Conservation (phyloP, 192 early-diverging fungal species). For the Mortierella antarctica region DNA sequence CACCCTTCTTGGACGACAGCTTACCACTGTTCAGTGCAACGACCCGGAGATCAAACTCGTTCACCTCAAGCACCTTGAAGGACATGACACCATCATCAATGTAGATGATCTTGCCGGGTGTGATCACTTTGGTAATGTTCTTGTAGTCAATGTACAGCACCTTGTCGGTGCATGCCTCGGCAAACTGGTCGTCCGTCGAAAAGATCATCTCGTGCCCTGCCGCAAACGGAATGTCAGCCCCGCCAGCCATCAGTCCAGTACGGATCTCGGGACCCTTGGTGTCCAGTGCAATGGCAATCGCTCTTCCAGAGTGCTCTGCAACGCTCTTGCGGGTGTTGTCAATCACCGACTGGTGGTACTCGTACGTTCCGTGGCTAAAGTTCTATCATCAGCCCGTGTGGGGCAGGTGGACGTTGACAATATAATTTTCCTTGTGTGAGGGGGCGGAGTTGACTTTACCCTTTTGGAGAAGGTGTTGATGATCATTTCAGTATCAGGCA, state of each 20-base stretch:
- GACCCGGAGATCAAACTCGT: slow-evolving; percentile 64
- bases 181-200: slow-evolving; percentile 70
- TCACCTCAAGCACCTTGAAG: slow-evolving; percentile 86
- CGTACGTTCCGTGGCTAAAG: slow-evolving; percentile 47
- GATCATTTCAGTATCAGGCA: neutral
- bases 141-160: slow-evolving; percentile 80
- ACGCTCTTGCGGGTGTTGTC: slow-evolving; percentile 72
- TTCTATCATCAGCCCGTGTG: slow-evolving; percentile 10
- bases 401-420: neutral
- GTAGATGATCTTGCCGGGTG: slow-evolving; percentile 75
- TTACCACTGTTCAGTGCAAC: slow-evolving; percentile 81
- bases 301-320: slow-evolving; percentile 53
- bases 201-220: slow-evolving; percentile 77
- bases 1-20: slow-evolving; percentile 90
- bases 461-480: neutral
- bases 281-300: slow-evolving; percentile 80
- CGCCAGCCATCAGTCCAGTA: slow-evolving; percentile 74
- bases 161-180: slow-evolving; percentile 62
- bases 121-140: slow-evolving; percentile 77
- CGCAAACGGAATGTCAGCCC: slow-evolving; percentile 69
- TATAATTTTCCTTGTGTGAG: too few species aligned
- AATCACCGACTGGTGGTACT: slow-evolving; percentile 78
- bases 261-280: slow-evolving; percentile 87
- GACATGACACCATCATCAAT: slow-evolving; percentile 95
- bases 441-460: neutral